Evolutionary conservation across 2,329 filamentous ascomycete genomes (phyloP).

Genomic region (Coleophoma cylindrospora): DNA sequence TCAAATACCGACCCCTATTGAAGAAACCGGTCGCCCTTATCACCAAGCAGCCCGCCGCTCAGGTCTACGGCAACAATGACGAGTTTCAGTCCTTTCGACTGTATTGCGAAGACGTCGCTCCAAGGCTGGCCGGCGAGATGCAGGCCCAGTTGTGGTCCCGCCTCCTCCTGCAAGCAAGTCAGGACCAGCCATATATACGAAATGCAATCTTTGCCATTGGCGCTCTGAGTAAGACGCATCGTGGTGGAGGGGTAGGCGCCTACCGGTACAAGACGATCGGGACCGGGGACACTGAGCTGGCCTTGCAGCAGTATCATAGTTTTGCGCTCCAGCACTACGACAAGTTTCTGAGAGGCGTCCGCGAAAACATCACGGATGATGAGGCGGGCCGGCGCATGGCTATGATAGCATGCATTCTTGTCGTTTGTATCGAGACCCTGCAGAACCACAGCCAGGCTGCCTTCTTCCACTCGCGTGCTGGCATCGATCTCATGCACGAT

Average conservation of each 20-base stretch:
- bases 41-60: not conserved
- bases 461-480: slow-evolving; percentile 8
- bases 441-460: slow-evolving; percentile 11
- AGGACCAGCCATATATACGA: slow-evolving; percentile 14
- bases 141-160: slow-evolving; percentile 13
- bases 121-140: slow-evolving; percentile 6
- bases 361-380: slow-evolving; percentile 4
- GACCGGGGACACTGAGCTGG: not conserved
- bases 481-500: slow-evolving; percentile 11
- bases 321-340: slow-evolving; percentile 14
- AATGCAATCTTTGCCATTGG: slow-evolving; percentile 19
- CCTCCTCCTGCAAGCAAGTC: slow-evolving; percentile 13
- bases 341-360: slow-evolving; percentile 11
- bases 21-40: not conserved
- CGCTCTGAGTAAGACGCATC: slow-evolving; percentile 10
- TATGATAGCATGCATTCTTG: slow-evolving; percentile 16
- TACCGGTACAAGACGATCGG: not conserved
- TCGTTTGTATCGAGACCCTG: slow-evolving; percentile 19
- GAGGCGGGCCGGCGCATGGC: slow-evolving; percentile 9
- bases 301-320: not conserved
- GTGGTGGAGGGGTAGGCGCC: not conserved
- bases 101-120: slow-evolving; percentile 12
- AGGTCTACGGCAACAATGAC: slow-evolving; percentile 8
- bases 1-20: not conserved
- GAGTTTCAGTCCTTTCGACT: slow-evolving; percentile 10